phyloP scores from a whole-genome alignment of 2,329 filamentous ascomycete genomes.

The Hypoxylon sp. region DNA sequence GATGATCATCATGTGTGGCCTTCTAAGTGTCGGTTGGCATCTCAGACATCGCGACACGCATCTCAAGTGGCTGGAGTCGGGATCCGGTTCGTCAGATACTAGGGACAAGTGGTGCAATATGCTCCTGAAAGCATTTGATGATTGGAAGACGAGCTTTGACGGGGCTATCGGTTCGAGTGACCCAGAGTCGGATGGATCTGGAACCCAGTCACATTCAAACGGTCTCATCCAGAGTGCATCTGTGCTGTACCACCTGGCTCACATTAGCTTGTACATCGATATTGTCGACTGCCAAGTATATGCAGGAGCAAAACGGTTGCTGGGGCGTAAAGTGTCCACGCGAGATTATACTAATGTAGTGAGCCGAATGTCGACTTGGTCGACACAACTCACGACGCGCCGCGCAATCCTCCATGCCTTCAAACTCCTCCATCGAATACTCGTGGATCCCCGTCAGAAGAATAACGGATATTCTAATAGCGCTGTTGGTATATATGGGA shows the following conservation, averaged over 20 bases:
- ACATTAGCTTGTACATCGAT: constrained; percentile 90
- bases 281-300: constrained; percentile 93
- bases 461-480: constrained; percentile 46
- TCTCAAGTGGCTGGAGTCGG: constrained; percentile 80
- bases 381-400: constrained; percentile 77
- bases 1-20: constrained; percentile 89
- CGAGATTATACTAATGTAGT: constrained; percentile 80
- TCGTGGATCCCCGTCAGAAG: constrained; percentile 66
- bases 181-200: constrained; percentile 53
- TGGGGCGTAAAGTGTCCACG: constrained; percentile 82
- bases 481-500: constrained; percentile 52
- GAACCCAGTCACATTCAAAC: constrained; percentile 67
- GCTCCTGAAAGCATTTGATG: constrained; percentile 83
- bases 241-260: constrained; percentile 86
- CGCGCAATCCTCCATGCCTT: constrained; percentile 89
- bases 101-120: constrained; percentile 84
- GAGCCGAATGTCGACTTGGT: constrained; percentile 84
- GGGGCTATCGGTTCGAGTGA: constrained; percentile 65
- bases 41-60: constrained; percentile 89
- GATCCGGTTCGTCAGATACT: constrained; percentile 67
- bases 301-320: constrained; percentile 79
- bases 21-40: constrained; percentile 93
- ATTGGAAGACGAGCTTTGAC: constrained; percentile 90
- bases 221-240: constrained; percentile 82
- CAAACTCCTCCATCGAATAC: constrained; percentile 80